These are phyloP conservation scores for Yamadazyma buinensis DNA, from an alignment of 1,139 yeast genomes.

Conservation along the genomic window DNA sequence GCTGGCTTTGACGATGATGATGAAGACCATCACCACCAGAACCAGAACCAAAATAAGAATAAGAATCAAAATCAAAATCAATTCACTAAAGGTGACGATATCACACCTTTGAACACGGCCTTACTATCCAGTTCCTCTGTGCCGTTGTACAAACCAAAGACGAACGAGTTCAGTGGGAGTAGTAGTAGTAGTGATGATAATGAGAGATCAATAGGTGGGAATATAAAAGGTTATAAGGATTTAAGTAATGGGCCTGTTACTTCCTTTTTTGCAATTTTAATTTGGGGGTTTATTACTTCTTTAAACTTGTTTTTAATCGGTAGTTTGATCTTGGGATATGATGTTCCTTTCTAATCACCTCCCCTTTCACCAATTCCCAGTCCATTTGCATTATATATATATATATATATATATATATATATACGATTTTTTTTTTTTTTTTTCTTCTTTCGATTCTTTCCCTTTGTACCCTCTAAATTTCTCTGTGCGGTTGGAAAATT, in stretches of 20 bases:
- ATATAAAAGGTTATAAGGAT: constrained; percentile 33
- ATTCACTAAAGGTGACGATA: constrained; percentile 11
- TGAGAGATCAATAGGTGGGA: not conserved
- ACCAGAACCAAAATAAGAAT: not conserved
- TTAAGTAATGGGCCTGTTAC: constrained; percentile 52
- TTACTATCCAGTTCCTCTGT: not conserved
- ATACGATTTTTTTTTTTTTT: no score
- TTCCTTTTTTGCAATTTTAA: constrained; percentile 39
- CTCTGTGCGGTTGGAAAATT: not conserved
- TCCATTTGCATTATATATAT: not conserved
- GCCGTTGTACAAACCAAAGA: constrained; percentile 3
- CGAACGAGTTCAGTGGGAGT: not conserved
- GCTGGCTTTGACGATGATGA: constrained; percentile 43
- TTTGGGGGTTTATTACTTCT: constrained; percentile 51
- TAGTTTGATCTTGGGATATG: constrained; percentile 44
- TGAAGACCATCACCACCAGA: not conserved
- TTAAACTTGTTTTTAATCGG: constrained; percentile 49
- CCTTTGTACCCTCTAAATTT: no score
- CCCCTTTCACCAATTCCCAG: not conserved
- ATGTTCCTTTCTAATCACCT: constrained; percentile 27
- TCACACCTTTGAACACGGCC: not conserved
- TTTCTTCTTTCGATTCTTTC: not conserved
- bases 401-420: not conserved
- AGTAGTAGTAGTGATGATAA: not conserved
- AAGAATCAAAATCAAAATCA: not conserved